Conservation (phyloP, 192 early-diverging fungal species). For the Podila minutissima region DNA sequence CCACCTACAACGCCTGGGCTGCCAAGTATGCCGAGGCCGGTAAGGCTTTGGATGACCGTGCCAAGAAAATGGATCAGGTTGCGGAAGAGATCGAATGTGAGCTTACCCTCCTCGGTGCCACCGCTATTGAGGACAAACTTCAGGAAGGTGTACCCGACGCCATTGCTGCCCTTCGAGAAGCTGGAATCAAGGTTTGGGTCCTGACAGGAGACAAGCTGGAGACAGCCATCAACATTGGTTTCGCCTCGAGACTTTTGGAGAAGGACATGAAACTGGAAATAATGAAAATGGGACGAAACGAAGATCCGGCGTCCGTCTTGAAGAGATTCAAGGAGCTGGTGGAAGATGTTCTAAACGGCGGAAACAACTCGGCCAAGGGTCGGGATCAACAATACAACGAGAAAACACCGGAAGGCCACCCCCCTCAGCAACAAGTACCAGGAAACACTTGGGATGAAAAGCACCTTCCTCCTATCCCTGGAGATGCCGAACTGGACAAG, state of each 20-base stretch:
- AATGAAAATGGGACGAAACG: constrained; percentile 49
- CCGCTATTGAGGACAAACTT: constrained; percentile 96
- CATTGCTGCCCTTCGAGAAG: constrained; percentile 82
- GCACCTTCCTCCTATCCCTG: constrained; percentile 24
- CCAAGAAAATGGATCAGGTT: constrained; percentile 73
- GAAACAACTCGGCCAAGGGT: not conserved
- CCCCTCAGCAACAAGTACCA: not conserved
- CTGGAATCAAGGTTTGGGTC: constrained; percentile 98
- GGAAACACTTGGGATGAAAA: constrained; percentile 34
- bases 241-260: constrained; percentile 79
- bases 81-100: constrained; percentile 85
- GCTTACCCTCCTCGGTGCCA: constrained; percentile 88
- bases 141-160: constrained; percentile 96
- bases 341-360: constrained; percentile 24
- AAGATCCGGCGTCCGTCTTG: constrained; percentile 20
- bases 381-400: not conserved
- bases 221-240: constrained; percentile 99
- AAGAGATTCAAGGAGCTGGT: constrained; percentile 40
- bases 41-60: constrained; percentile 76
- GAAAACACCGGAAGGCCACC: not conserved
- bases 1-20: constrained; percentile 83
- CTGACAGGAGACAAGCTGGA: constrained; percentile 98
- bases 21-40: constrained; percentile 77
- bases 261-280: constrained; percentile 78
- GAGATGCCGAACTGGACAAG: not conserved